Evolutionary conservation across 169 alveolate species (phyloP).

Genomic region (Perkinsus olseni): DNA sequence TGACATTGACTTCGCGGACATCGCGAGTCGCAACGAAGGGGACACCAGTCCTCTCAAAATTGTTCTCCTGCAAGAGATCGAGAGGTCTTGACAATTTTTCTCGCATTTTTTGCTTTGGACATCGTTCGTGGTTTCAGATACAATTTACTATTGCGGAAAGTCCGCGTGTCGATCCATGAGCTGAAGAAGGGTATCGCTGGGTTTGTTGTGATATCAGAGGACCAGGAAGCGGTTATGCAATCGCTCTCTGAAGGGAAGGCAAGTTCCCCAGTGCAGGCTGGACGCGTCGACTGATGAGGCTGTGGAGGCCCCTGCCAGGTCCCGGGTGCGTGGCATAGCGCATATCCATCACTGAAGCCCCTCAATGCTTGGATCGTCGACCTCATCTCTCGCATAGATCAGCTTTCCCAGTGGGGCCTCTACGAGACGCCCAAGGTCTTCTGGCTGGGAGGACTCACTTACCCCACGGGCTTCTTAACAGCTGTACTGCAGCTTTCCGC

Average conservation of each 20-base stretch:
- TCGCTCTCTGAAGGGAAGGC: conserved; percentile 56
- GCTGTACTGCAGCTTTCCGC: conserved; percentile 78
- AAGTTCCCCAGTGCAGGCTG: background rate
- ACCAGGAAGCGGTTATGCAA: conserved; percentile 69
- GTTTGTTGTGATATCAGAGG: conserved; percentile 76
- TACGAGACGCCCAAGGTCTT: conserved; percentile 59
- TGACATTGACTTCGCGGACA: conserved; percentile 62
- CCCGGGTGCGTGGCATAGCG: conserved; percentile 75
- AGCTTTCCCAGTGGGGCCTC: conserved; percentile 75
- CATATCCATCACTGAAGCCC: conserved; percentile 78
- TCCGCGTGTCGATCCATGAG: conserved; percentile 54
- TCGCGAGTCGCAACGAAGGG: conserved; percentile 57
- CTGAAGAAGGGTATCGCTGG: conserved; percentile 77
- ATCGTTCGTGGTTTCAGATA: conserved; percentile 13
- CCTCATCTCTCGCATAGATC: conserved; percentile 64
- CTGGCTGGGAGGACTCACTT: conserved; percentile 85
- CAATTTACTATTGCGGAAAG: conserved; percentile 61
- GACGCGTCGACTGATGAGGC: no score
- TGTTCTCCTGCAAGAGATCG: conserved; percentile 79
- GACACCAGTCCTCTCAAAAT: conserved; percentile 75
- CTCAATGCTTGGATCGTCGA: conserved; percentile 79
- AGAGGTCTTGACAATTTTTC: conserved; percentile 33
- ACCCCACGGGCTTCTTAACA: conserved; percentile 86
- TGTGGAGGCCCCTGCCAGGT: no score
- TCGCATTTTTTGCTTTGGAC: background rate